Base-by-base conservation (phyloP, 2,329 filamentous ascomycete genomes). In the Chaetothyriales sp. region DNA sequence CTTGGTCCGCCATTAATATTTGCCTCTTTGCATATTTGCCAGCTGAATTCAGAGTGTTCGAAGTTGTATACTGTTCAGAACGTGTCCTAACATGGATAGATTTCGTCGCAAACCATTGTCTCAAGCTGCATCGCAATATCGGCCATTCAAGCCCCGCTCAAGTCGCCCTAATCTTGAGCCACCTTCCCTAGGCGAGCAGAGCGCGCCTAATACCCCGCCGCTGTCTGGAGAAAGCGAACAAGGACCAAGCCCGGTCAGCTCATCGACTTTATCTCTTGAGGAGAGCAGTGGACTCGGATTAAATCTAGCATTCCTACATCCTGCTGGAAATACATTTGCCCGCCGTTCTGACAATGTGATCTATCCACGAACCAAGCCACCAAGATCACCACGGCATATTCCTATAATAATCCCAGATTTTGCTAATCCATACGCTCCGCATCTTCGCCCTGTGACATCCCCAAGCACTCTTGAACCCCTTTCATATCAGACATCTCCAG, bases 331-430 rank as follows among this genome's bases (percentile, higher is more conserved):
- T 15, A 40, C 15, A 5, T 40, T 5, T 15, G 10, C 9, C 33
- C 13, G 13, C 9, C 33, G 9, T 13, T 40, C 33, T 40, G 33
- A 40, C 33, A 40, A 40, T 40, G 33, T 15, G 5, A 40, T 15
- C 7, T 40, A 40, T 40, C 33, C 7, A 13, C 33, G 10, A 40
- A 40, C 4, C 33, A 40, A 40, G 19, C 52, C 50, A 47, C 50
- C 52, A 54, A 50, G 54, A 51, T 50, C 57, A 54, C 59, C 58
- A 54, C 57, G 62, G 47, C 55, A 64, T 58, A 62, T 62, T 49
- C 62, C 60, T 15, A 64, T 64, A 51, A 51, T 63, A 47, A 64
- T 64, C 43, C 62, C 62, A 18, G 57, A 59, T 29, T 63, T 62
- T 54, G 61, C 61, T 47, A 58, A 63, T 43, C 62, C 62, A 13